Base-by-base conservation (phyloP, 306 rosid species). In the Abrus pulchellus region DNA sequence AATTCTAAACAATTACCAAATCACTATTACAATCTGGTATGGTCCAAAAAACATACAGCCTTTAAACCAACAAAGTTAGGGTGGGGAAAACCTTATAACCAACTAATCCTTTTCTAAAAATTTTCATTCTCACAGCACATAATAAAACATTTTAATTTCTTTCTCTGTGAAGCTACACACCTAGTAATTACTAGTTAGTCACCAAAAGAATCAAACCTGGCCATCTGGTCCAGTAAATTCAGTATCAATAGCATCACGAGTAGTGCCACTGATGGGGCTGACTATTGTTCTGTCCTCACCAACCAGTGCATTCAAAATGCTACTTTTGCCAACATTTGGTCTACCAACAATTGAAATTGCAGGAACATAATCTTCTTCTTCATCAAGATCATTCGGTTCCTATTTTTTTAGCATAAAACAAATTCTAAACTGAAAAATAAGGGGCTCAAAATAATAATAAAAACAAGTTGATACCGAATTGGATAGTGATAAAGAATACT, bases 201-300 rank as follows among this genome's bases (percentile, higher is more conserved):
- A 69, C 64, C 66, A 83, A 64, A 72, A 27, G 68, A 85, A 82
- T 53, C 92, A 85, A 85, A 95, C 99, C 99, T 93, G 92, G 85
- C 97, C 97, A 85, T 91, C 98, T 78, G 86, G 88, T 67, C 92
- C 96, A 69, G 86, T 88, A 89, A 90, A 95, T 72, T 91, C 98
- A 72, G 94, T 93, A 87, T 95, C 99, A 83, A 95, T 93, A 52
- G 99, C 99, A 88, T 95, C 99, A 57, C 99, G 99, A n/a, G 98
- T 95, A 38, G 99, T 95, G 81, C 99, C 99, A 81, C 99, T 95
- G 93, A 95, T 75, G 30, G 99, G 99, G 88, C 99, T 95, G 77
- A 95, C 99, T 82, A 95, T 95, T 50, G 98, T 91, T 85, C 98
- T 88, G 88, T 90, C 99, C 85, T 95, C 99, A 29, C 97, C 94